Evolutionary conservation across 257 asterid genomes (phyloP).

Genomic region (Nicotiana tabacum): DNA sequence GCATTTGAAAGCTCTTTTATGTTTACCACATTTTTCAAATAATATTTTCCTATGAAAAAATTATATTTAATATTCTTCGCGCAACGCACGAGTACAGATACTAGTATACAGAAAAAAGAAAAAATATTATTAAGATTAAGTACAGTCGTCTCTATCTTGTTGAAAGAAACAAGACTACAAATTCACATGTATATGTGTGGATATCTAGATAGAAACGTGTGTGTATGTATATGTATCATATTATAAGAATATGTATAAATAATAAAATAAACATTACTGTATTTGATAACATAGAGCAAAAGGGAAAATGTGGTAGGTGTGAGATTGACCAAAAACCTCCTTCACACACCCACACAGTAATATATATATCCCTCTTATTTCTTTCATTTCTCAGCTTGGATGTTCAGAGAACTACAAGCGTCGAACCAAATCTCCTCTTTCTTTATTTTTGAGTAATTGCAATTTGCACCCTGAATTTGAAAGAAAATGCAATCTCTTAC

Average conservation of each 20-base stretch:
- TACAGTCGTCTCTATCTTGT: neutral
- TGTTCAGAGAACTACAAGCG: conserved; percentile 54
- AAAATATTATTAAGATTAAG: neutral
- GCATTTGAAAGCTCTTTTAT: too few species aligned
- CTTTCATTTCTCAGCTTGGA: conserved; percentile 52
- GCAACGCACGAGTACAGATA: too few species aligned
- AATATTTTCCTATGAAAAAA: too few species aligned
- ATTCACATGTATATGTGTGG: conserved; percentile 1
- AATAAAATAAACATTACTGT: neutral
- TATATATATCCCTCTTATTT: conserved; percentile 39
- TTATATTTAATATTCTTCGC: too few species aligned
- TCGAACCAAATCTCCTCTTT: neutral
- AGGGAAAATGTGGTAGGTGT: conserved; percentile 43
- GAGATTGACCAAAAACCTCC: conserved; percentile 45
- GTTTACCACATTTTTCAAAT: too few species aligned
- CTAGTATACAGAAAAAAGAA: too few species aligned
- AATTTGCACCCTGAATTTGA: neutral
- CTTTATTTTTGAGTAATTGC: neutral
- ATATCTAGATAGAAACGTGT: neutral
- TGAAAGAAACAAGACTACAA: neutral
- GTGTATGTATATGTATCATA: neutral
- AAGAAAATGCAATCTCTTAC: conserved; percentile 21
- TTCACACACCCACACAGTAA: neutral
- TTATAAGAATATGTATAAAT: neutral
- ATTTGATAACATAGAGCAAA: neutral